Conservation (phyloP, 192 early-diverging fungal species). For the Podila epicladia region DNA sequence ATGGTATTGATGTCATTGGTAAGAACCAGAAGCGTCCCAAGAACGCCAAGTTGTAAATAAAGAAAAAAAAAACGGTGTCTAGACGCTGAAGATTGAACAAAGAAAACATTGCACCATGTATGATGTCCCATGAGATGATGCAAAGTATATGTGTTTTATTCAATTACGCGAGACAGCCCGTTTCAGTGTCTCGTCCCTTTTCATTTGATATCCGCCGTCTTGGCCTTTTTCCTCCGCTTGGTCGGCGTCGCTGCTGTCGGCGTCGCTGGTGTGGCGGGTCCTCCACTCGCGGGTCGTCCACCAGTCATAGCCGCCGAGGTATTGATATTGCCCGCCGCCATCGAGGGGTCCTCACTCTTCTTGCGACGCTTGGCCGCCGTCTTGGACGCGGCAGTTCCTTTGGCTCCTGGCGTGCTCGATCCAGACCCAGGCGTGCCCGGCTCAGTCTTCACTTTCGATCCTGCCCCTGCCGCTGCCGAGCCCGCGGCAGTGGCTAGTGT, state of each 20-base stretch:
- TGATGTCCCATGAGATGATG: no score
- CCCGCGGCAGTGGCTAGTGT: conserved; percentile 14
- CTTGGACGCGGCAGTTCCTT: conserved; percentile 13
- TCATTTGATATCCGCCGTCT: not conserved
- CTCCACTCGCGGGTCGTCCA: conserved; percentile 9
- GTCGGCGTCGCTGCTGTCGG: conserved; percentile 22
- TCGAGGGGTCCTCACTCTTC: conserved; percentile 40
- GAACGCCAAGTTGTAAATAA: conserved; percentile 2
- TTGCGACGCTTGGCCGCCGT: conserved; percentile 35
- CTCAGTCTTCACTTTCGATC: not conserved
- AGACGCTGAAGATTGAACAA: no score
- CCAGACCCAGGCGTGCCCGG: not conserved
- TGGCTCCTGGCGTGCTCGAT: conserved; percentile 2
- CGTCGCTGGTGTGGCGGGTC: conserved; percentile 23
- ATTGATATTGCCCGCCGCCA: conserved; percentile 32
- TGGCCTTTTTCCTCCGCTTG: conserved; percentile 45
- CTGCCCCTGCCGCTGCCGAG: not conserved
- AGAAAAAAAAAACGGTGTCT: not conserved
- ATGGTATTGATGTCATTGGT: conserved; percentile 1
- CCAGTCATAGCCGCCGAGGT: conserved; percentile 14
- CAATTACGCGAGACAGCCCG: no score
- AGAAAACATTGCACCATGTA: no score
- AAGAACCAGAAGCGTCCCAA: conserved; percentile 1
- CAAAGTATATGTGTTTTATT: no score
- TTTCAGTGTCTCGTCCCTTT: not conserved